Conservation (phyloP, 441 rosid genomes). For the Corymbia citriodora region DNA sequence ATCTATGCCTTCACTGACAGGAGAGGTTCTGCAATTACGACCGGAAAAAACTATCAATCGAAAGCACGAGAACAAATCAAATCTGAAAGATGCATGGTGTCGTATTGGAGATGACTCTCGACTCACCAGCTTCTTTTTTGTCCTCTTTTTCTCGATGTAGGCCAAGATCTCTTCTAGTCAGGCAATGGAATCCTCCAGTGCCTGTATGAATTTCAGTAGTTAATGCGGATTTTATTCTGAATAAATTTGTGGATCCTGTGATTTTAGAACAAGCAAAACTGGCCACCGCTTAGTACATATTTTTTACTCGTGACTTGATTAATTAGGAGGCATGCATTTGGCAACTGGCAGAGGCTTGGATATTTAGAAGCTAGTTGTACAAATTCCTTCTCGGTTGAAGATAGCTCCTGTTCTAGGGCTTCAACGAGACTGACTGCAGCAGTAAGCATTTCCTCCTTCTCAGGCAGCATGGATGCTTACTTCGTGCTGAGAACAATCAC, state of each 20-base stretch:
- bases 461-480: constrained; percentile 36
- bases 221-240: background rate
- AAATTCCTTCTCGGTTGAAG: constrained; percentile 53
- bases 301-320: background rate
- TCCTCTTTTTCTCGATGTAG: constrained; percentile 66
- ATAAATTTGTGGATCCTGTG: background rate
- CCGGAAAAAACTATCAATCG: constrained; percentile 23
- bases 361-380: background rate
- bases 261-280: background rate
- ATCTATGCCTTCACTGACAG: background rate
- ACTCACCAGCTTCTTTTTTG: constrained; percentile 31
- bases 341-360: background rate
- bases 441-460: constrained; percentile 61
- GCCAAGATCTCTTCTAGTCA: constrained; percentile 48
- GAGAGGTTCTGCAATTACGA: constrained; percentile 20
- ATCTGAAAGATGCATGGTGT: background rate
- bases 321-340: background rate
- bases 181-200: constrained; percentile 49
- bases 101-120: background rate
- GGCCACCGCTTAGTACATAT: background rate
- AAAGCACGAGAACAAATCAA: background rate
- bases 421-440: constrained; percentile 50
- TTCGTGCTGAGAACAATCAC: constrained; percentile 23
- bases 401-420: constrained; percentile 54
- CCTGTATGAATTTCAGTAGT: constrained; percentile 22